Percentiles rank a stretch among this genome's conserved stretches.
phyloP scores from a whole-genome alignment of 192 early-diverging fungal species.

The Radiomyces spectabilis region DNA sequence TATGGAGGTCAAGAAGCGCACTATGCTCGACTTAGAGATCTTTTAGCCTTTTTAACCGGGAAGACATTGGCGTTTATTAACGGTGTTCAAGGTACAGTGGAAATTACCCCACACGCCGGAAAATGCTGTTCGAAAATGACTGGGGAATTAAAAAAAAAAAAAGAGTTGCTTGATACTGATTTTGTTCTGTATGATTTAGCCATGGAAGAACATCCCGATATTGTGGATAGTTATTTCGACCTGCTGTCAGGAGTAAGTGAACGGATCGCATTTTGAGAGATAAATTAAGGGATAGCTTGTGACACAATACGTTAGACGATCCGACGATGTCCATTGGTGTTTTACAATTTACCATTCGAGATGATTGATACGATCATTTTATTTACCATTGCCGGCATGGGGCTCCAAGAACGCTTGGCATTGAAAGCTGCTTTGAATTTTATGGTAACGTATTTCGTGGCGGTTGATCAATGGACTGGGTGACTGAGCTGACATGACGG shows the following conservation, averaged over 20 bases:
- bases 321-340: slow-evolving; percentile 39
- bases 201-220: slow-evolving; percentile 47
- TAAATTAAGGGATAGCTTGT: too few relatives aligned
- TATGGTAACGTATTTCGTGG: too few relatives aligned
- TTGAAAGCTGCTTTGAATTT: slow-evolving; percentile 42
- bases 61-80: slow-evolving; percentile 36
- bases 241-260: slow-evolving; percentile 37
- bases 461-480: too few relatives aligned
- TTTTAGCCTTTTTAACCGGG: slow-evolving; percentile 19
- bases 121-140: too few relatives aligned
- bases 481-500: too few relatives aligned
- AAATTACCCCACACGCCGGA: too few relatives aligned
- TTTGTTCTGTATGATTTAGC: slow-evolving; percentile 19
- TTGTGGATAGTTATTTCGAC: slow-evolving; percentile 40
- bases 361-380: slow-evolving; percentile 34
- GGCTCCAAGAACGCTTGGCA: slow-evolving; percentile 44
- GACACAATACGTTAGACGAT: slow-evolving; percentile 41
- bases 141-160: not conserved
- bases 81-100: slow-evolving; percentile 24
- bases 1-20: slow-evolving; percentile 35
- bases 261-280: too few relatives aligned
- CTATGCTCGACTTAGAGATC: slow-evolving; percentile 15
- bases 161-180: not conserved
- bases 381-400: slow-evolving; percentile 41
- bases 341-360: slow-evolving; percentile 38